Evolutionary conservation across 768 basidiomycete genomes (phyloP).

Genomic region (Rhodocollybia butyracea): DNA sequence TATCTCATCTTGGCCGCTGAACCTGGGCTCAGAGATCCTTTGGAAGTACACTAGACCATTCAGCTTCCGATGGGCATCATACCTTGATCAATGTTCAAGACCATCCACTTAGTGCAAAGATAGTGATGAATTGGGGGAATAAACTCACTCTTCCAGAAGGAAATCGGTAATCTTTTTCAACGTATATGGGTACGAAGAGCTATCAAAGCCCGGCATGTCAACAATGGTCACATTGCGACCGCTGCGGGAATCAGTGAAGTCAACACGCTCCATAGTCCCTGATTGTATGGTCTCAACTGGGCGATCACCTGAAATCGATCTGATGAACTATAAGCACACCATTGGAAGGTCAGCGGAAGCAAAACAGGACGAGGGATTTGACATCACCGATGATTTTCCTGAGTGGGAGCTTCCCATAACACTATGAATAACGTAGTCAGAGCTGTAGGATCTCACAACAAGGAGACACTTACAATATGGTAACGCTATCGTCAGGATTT

Average conservation of each 20-base stretch:
- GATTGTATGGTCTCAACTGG: slow-evolving; percentile 4
- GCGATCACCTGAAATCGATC: neutral
- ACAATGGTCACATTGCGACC: slow-evolving; percentile 17
- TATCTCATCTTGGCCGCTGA: slow-evolving; percentile 31
- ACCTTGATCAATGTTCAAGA: slow-evolving; percentile 9
- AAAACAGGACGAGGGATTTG: neutral
- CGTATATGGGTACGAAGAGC: slow-evolving; percentile 31
- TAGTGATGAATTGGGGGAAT: slow-evolving; percentile 26
- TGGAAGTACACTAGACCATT: slow-evolving; percentile 39
- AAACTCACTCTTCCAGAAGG: slow-evolving; percentile 16
- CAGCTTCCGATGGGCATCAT: slow-evolving; percentile 20
- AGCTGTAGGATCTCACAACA: too few relatives aligned
- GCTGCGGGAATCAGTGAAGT: slow-evolving; percentile 8
- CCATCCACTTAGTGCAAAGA: slow-evolving; percentile 23
- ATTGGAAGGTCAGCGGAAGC: neutral
- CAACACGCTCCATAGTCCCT: slow-evolving; percentile 1
- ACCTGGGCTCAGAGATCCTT: slow-evolving; percentile 32
- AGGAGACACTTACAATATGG: too few relatives aligned
- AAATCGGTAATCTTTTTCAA: slow-evolving; percentile 29
- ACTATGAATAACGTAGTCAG: too few relatives aligned
- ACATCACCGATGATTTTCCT: slow-evolving; percentile 10
- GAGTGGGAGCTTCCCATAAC: slow-evolving; percentile 10
- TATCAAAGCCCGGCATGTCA: slow-evolving; percentile 26
- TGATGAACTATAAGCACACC: slow-evolving; percentile 8
- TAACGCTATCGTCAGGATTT: too few relatives aligned